Evolutionary conservation across 768 basidiomycete genomes (phyloP).

Genomic region (Termitomyces eurrhizus): DNA sequence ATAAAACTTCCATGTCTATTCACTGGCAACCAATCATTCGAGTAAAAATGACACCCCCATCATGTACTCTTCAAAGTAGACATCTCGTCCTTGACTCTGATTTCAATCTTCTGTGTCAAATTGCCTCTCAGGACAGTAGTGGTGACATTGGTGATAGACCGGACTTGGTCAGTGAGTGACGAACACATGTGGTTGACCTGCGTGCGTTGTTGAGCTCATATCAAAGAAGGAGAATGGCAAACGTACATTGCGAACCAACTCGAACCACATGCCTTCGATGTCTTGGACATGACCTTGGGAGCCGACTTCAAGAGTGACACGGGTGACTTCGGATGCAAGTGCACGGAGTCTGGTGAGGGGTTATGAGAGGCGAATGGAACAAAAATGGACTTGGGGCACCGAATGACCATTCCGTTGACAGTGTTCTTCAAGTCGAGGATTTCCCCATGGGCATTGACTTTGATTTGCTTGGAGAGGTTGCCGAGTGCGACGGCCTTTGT

Average conservation of each 20-base stretch:
- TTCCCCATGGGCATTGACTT: slow-evolving; percentile 88
- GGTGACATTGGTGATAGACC: slow-evolving; percentile 80
- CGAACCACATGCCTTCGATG: slow-evolving; percentile 89
- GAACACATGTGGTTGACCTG: slow-evolving; percentile 81
- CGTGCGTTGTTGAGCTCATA: too few species aligned
- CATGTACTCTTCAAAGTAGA: slow-evolving; percentile 58
- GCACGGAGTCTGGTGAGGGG: slow-evolving; percentile 40
- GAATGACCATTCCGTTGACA: slow-evolving; percentile 56
- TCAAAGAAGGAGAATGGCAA: too few species aligned
- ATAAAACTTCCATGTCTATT: too few species aligned
- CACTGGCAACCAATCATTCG: too few species aligned
- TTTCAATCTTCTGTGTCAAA: slow-evolving; percentile 89
- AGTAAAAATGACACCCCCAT: too few species aligned
- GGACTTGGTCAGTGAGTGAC: slow-evolving; percentile 76
- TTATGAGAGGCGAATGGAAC: slow-evolving; percentile 26
- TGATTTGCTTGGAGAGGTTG: slow-evolving; percentile 86
- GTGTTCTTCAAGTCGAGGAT: slow-evolving; percentile 78
- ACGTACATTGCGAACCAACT: slow-evolving; percentile 67
- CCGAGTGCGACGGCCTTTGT: slow-evolving; percentile 93
- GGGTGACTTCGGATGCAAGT: slow-evolving; percentile 77
- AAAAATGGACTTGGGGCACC: slow-evolving; percentile 23
- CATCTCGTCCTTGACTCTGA: slow-evolving; percentile 86
- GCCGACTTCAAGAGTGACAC: slow-evolving; percentile 83
- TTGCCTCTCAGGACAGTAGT: slow-evolving; percentile 91
- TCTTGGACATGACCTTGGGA: slow-evolving; percentile 85